Base-by-base conservation (phyloP, 495 filamentous ascomycete genomes). In the Ascodesmis nigricans region DNA sequence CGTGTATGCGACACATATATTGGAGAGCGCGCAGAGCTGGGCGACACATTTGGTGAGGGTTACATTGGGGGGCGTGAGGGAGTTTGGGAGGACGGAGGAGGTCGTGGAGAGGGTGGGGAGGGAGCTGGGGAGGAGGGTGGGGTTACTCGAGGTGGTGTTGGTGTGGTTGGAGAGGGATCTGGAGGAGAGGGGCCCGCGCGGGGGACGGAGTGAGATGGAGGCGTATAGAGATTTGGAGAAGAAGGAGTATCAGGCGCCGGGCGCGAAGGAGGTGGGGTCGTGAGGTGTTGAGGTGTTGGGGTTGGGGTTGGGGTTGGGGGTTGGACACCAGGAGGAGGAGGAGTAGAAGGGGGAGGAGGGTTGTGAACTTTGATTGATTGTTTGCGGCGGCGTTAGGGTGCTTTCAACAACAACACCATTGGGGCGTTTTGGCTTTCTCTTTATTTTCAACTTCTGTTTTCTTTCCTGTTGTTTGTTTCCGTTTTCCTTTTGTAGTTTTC, bases 1-100 rank as follows among this genome's bases (percentile, higher is more conserved):
- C 44, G 83, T 95, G 17, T 99, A 99, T 55, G 87, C 87, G 16
- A 95, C 87, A 13, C 87, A 99, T 53, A 92, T 99, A 34, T 53
- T 99, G 45, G 87, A 99, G 50, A 90, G 91, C 42, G 53, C 93
- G 17, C 78, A 78, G 0, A 67, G 67, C 21, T 99, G 87, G 87
- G 87, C 87, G 31, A 91, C 75, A 0, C 83, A 99, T 58, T 55
- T 99, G 31, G 82, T 91, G 32, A 83, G 93, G 45, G 91, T 95
- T 82, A 71, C 78, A 49, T 48, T 84, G 24, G 87, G 87, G 2
- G 67, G 58, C 33, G 76, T 95, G 25, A 81, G 77, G 60, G 73
- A 76, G 47, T 81, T 72, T 72, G 90, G 87, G 0, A 54, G 57
- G 16, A 64, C 78, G 19, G 69, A 73, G 37, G 37, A 54, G 31